These are phyloP conservation scores for Ophiostoma himal-ulmi DNA, from an alignment of 2,329 filamentous ascomycete genomes.

Conservation along the genomic window DNA sequence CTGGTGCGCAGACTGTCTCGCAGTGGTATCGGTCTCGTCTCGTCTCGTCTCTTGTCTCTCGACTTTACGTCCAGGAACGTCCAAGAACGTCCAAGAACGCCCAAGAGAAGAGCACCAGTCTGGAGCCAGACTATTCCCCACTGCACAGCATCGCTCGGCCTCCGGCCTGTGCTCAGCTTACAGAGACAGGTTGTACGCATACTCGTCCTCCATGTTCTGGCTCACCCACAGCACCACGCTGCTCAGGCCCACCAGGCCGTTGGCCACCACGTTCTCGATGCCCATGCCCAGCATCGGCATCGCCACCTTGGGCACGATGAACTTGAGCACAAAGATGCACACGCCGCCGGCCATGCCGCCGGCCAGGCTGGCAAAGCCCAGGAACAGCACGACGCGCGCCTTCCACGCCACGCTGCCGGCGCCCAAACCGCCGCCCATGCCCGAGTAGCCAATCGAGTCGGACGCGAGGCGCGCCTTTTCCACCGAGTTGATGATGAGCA, in stretches of 20 bases:
- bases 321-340: slow-evolving; percentile 63
- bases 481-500: slow-evolving; percentile 66
- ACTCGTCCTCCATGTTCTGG: slow-evolving; percentile 69
- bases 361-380: slow-evolving; percentile 59
- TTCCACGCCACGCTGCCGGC: slow-evolving; percentile 58
- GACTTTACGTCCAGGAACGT: too few species aligned
- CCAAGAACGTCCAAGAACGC: too few species aligned
- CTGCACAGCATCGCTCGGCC: too few species aligned
- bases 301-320: slow-evolving; percentile 49
- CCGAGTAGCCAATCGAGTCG: slow-evolving; percentile 58
- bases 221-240: slow-evolving; percentile 61
- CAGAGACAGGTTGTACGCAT: slow-evolving; percentile 60
- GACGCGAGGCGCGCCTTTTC: slow-evolving; percentile 60
- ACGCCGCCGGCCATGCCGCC: slow-evolving; percentile 64
- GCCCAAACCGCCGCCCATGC: slow-evolving; percentile 38
- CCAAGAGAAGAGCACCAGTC: too few species aligned
- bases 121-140: too few species aligned
- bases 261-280: slow-evolving; percentile 60
- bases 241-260: slow-evolving; percentile 57
- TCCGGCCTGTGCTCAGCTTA: slow-evolving; percentile 31
- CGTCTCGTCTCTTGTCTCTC: too few species aligned
- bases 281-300: slow-evolving; percentile 61
- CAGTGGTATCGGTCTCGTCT: too few species aligned
- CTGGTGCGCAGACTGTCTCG: not conserved
- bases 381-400: slow-evolving; percentile 60